Evolutionary conservation across 2,329 filamentous ascomycete species (phyloP).

Genomic region (Clonostachys solani): DNA sequence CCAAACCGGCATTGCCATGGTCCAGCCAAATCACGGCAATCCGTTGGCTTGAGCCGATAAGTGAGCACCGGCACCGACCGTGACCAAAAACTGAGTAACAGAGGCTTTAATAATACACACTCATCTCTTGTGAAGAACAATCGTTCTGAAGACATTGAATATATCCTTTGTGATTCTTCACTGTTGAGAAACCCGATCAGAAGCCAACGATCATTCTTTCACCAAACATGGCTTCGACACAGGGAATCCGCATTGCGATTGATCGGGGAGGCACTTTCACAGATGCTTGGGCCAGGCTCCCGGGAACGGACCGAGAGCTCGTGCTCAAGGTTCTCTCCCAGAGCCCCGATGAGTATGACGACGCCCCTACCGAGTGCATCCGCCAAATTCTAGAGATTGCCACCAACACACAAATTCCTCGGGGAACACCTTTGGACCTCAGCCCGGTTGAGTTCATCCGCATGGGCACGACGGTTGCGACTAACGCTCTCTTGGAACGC

Average conservation of each 20-base stretch:
- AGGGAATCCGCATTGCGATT: constrained; percentile 18
- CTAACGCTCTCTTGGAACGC: constrained; percentile 68
- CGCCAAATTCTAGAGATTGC: constrained; percentile 35
- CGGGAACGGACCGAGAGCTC: not conserved
- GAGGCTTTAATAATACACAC: too few relatives aligned
- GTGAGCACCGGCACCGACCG: too few relatives aligned
- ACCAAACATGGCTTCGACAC: constrained; percentile 1
- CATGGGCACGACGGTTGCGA: constrained; percentile 69
- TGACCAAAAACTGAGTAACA: too few relatives aligned
- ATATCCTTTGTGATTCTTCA: too few relatives aligned
- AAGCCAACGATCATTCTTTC: too few relatives aligned
- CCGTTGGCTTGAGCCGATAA: too few relatives aligned
- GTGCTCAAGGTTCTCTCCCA: constrained; percentile 2
- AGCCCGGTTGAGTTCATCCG: constrained; percentile 41
- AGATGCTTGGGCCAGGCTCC: constrained; percentile 5
- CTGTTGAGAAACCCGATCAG: too few relatives aligned
- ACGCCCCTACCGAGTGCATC: constrained; percentile 71
- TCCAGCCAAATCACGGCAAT: too few relatives aligned
- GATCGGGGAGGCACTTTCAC: constrained; percentile 20
- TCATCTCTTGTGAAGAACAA: too few relatives aligned
- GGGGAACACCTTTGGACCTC: constrained; percentile 24
- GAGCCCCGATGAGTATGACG: constrained; percentile 43
- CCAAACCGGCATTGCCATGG: too few relatives aligned
- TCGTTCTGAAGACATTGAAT: too few relatives aligned
- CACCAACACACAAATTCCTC: constrained; percentile 20